These are phyloP conservation scores for Cryptosporidium ubiquitum DNA, from an alignment of 169 alveolate genomes.

Conservation along the genomic window DNA sequence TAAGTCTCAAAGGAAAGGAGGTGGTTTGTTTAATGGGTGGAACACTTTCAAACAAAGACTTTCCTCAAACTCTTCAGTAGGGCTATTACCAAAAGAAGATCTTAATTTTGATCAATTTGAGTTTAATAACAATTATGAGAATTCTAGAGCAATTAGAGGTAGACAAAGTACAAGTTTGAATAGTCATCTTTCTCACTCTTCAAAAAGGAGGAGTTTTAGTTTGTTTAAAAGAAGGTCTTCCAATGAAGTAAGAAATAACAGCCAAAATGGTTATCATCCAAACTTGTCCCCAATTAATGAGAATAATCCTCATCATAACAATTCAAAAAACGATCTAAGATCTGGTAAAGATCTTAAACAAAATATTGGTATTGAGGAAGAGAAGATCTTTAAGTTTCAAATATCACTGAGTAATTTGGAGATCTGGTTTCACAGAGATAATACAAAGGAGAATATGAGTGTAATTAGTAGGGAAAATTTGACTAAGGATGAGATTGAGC, in stretches of 20 bases:
- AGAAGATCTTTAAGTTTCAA: conserved; percentile 11
- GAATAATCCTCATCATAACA: background rate
- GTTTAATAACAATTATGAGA: background rate
- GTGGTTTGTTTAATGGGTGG: conserved; percentile 20
- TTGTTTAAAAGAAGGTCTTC: conserved; percentile 25
- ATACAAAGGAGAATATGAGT: background rate
- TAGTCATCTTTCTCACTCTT: background rate
- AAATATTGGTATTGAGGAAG: background rate
- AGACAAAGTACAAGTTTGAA: conserved; percentile 5
- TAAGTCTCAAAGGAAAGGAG: background rate
- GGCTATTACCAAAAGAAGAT: background rate
- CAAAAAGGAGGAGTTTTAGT: conserved; percentile 43
- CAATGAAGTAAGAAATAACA: background rate
- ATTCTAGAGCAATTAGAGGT: background rate
- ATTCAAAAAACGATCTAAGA: background rate
- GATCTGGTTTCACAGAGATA: conserved; percentile 67
- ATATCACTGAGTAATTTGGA: conserved; percentile 31
- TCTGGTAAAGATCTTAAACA: background rate
- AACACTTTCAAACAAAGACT: conserved; percentile 9
- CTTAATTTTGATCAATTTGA: background rate
- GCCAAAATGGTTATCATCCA: background rate
- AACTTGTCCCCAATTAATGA: background rate
- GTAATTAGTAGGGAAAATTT: background rate
- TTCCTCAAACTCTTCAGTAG: background rate
- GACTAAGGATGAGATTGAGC: conserved; percentile 14